Evolutionary conservation across 2,329 filamentous ascomycete genomes (phyloP).

Genomic region (Hypoxylon sp.): DNA sequence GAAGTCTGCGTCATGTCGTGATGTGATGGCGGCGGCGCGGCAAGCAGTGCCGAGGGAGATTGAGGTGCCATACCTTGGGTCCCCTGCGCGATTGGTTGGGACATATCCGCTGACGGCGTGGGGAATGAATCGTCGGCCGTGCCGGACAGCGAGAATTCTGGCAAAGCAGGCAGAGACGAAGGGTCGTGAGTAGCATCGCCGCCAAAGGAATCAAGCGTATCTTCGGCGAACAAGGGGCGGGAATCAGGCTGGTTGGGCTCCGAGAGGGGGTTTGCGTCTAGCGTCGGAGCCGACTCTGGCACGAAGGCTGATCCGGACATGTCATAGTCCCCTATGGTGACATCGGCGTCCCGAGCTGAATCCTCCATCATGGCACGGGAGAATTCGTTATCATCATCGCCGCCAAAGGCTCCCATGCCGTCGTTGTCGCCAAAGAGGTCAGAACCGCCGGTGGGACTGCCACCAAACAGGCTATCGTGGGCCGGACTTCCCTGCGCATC

Average conservation of each 20-base stretch:
- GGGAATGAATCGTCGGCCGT: slow-evolving; percentile 27
- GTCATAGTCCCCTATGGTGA: slow-evolving; percentile 48
- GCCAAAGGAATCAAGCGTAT: slow-evolving; percentile 23
- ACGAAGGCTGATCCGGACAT: slow-evolving; percentile 52
- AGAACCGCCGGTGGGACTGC: slow-evolving; percentile 76
- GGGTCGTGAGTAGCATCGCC: slow-evolving; percentile 17
- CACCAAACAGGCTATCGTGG: slow-evolving; percentile 82
- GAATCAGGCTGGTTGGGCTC: slow-evolving; percentile 24
- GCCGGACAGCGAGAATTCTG: slow-evolving; percentile 24
- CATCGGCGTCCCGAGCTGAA: slow-evolving; percentile 50
- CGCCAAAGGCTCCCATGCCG: slow-evolving; percentile 70
- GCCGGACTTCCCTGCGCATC: slow-evolving; percentile 72
- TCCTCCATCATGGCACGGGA: slow-evolving; percentile 70
- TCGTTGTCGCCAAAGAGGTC: slow-evolving; percentile 83
- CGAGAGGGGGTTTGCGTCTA: slow-evolving; percentile 39
- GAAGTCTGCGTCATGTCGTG: slow-evolving; percentile 67
- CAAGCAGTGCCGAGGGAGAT: slow-evolving; percentile 50
- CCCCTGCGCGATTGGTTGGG: slow-evolving; percentile 21
- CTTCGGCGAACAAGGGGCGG: slow-evolving; percentile 28
- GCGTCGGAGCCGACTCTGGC: slow-evolving; percentile 41
- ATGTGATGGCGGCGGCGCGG: slow-evolving; percentile 51
- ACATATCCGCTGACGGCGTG: slow-evolving; percentile 13
- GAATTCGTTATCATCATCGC: slow-evolving; percentile 87
- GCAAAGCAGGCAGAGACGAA: slow-evolving; percentile 27
- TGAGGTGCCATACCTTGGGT: slow-evolving; percentile 35